phyloP scores from a whole-genome alignment of 1,139 yeast species.

The Saccharomycopsis hybrid region DNA sequence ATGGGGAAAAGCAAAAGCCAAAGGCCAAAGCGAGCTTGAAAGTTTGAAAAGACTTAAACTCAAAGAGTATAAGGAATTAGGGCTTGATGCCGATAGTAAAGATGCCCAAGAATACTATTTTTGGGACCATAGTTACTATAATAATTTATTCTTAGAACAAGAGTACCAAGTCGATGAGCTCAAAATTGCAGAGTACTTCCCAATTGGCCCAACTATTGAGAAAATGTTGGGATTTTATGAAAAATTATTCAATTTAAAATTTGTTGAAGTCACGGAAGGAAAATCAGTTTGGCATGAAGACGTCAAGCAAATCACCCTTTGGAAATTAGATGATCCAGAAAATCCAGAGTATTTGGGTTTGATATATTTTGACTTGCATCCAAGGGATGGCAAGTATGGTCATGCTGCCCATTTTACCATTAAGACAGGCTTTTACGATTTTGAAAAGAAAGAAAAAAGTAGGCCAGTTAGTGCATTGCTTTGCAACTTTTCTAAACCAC shows the following conservation, averaged over 20 bases:
- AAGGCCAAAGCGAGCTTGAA: constrained; percentile 50
- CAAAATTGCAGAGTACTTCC: constrained; percentile 72
- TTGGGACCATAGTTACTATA: constrained; percentile 71
- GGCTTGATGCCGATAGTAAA: constrained; percentile 31
- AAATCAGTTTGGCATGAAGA: constrained; percentile 66
- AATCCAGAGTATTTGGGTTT: constrained; percentile 65
- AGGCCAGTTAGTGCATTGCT: constrained; percentile 75
- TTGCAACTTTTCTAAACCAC: constrained; percentile 79
- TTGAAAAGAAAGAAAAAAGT: constrained; percentile 43
- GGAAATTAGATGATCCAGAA: constrained; percentile 47
- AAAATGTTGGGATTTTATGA: constrained; percentile 71
- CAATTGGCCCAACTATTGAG: constrained; percentile 56
- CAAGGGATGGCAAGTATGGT: constrained; percentile 79
- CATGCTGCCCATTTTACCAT: constrained; percentile 82
- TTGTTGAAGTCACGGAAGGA: constrained; percentile 41
- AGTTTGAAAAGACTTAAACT: constrained; percentile 48
- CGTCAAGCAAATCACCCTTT: constrained; percentile 68
- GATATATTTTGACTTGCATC: constrained; percentile 75
- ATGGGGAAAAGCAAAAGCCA: constrained; percentile 46
- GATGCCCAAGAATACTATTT: constrained; percentile 38
- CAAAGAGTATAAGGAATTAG: constrained; percentile 41
- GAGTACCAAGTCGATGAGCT: constrained; percentile 67
- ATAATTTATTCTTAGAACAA: constrained; percentile 55
- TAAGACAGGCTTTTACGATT: constrained; percentile 50
- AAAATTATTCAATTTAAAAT: constrained; percentile 58